Evolutionary conservation across 768 basidiomycete species (phyloP).

Genomic region (Ramaria sp.): DNA sequence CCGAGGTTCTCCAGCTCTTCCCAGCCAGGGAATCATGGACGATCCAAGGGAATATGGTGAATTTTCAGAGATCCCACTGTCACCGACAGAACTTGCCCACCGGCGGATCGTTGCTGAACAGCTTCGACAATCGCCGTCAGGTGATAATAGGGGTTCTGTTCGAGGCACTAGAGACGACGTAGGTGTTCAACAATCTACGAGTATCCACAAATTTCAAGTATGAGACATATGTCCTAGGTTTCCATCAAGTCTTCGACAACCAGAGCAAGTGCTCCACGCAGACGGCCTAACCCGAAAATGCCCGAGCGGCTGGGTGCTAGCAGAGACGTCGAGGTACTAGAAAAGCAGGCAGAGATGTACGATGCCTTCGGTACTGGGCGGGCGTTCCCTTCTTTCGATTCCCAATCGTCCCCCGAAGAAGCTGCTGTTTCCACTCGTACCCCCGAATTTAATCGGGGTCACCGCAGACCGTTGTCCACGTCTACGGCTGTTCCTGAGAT

Average conservation of each 20-base stretch:
- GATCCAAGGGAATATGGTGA: conserved; percentile 7
- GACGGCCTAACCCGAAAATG: neutral
- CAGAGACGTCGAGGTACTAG: neutral
- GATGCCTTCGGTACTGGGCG: conserved; percentile 1
- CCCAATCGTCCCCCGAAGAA: neutral
- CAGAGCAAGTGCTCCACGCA: conserved; percentile 1
- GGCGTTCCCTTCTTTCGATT: neutral
- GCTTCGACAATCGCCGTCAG: neutral
- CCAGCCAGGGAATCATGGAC: neutral
- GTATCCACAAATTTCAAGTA: no score
- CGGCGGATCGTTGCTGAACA: neutral
- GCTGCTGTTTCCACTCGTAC: neutral
- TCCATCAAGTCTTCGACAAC: conserved; percentile 5
- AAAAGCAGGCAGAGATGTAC: conserved; percentile 9
- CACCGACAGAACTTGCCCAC: neutral
- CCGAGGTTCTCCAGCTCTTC: neutral
- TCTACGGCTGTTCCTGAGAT: neutral
- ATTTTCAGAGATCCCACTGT: neutral
- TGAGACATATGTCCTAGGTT: neutral
- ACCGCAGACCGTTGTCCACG: neutral
- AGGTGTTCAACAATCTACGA: neutral
- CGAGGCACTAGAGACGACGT: conserved; percentile 3
- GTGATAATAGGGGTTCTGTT: neutral
- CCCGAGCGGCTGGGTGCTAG: conserved; percentile 2
- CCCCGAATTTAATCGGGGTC: neutral